Percentiles rank a stretch among this genome's conserved stretches.
These are phyloP conservation scores for Pelargonium australe DNA, from an alignment of 441 rosid species.

Conservation along the genomic window DNA sequence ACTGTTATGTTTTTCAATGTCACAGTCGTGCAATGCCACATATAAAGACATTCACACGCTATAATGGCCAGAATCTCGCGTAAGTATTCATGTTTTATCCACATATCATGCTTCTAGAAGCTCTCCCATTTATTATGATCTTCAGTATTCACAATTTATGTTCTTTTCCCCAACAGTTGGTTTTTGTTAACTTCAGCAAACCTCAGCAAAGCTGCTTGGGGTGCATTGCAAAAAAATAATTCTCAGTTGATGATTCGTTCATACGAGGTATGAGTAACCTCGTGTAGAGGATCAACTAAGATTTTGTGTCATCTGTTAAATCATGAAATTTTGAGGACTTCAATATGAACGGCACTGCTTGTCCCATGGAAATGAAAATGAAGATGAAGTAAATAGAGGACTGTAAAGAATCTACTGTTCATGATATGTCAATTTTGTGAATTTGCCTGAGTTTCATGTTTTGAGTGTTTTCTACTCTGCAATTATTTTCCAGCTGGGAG, in stretches of 20 bases:
- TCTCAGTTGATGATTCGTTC: constrained; percentile 95
- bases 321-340: too few species aligned
- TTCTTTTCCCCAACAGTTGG: constrained; percentile 47
- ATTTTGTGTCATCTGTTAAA: too few species aligned
- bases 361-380: too few species aligned
- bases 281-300: too few species aligned
- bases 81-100: constrained; percentile 29
- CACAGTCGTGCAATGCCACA: constrained; percentile 90
- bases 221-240: constrained; percentile 84
- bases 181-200: constrained; percentile 80
- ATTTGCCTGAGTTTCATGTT: not conserved
- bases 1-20: constrained; percentile 20
- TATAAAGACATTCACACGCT: constrained; percentile 84
- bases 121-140: not conserved
- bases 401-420: too few species aligned
- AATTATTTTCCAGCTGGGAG: constrained; percentile 55
- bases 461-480: not conserved
- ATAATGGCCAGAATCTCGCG: constrained; percentile 77
- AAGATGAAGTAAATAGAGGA: too few species aligned
- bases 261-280: constrained; percentile 53
- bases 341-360: too few species aligned
- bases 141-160: not conserved
- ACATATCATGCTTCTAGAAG: constrained; percentile 13
- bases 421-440: not conserved
- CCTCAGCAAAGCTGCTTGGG: constrained; percentile 99